Base-by-base conservation (phyloP, 2,329 filamentous ascomycete species). In the Alternaria ethzedia region DNA sequence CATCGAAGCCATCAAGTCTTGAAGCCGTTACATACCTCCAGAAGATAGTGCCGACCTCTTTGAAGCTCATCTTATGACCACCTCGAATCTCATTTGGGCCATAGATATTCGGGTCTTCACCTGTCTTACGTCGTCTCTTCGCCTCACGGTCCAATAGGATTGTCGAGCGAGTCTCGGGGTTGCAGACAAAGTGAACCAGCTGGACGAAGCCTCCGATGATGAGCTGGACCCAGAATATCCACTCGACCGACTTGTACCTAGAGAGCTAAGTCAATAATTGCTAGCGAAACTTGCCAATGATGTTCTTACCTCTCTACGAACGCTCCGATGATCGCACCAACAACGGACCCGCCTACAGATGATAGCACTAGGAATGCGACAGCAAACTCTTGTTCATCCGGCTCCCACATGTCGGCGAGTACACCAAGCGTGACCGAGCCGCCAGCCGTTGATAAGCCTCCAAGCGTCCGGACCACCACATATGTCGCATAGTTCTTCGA, bases 101-200 rank as follows among this genome's bases (percentile, higher is more conserved):
- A 73, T 88, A 93, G 65, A 93, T 78, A 67, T 91, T 88, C 26
- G 68, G 59, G 49, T 86, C 81, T 67, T 86, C 75, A 41, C 88
- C 88, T 11, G 82, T 82, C 82, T 90, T 84, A 78, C 92, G 87
- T 67, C 89, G 87, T 78, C 87, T 87, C 84, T 91, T 92, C 28
- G 93, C 92, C 62, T 93, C 91, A 2, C 83, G 83, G 80, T 94
- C 90, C 83, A 96, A 88, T 82, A 95, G 85, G 63, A 93, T 87
- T 4, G 89, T 92, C 1, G 88, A 86, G 54, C 91, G 84, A 1
- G 92, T 95, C 79, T 96, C 92, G 2, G 91, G 91, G 5, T 95
- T 92, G 8, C 88, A 83, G 52, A 91, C 72, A 45, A 90, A 80
- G 75, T 94, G 91, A 5, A 91, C 73, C 5, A 87, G 17, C 74